Percentiles rank a stretch among this genome's conserved stretches.
phyloP scores from a whole-genome alignment of 1,284 basidiomycete genomes.

The Hypsizygus ulmarius region DNA sequence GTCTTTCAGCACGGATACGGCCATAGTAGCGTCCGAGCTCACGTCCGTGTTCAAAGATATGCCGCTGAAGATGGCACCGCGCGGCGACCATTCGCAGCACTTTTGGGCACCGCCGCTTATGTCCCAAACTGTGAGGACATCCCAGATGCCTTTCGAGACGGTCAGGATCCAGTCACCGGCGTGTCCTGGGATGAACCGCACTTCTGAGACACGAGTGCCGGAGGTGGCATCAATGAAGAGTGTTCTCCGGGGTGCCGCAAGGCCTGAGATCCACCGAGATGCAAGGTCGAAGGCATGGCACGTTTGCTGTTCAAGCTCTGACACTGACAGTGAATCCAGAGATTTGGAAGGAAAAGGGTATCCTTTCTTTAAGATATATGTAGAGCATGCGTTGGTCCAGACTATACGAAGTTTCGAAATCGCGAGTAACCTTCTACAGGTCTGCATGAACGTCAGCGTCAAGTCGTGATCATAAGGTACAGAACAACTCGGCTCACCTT shows the following conservation, averaged over 20 bases:
- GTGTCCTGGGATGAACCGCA: conserved; percentile 48
- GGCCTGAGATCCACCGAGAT: conserved; percentile 41
- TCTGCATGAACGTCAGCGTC: conserved; percentile 36
- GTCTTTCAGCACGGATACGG: conserved; percentile 42
- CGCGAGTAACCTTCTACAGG: conserved; percentile 42
- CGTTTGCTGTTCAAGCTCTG: conserved; percentile 44
- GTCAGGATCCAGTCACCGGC: conserved; percentile 46
- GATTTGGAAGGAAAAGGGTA: conserved; percentile 45
- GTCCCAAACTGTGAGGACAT: conserved; percentile 51
- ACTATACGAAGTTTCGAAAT: conserved; percentile 47
- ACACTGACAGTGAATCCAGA: conserved; percentile 30
- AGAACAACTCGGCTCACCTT: conserved; percentile 35
- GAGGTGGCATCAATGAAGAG: conserved; percentile 26
- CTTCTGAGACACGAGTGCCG: conserved; percentile 44
- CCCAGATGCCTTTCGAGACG: conserved; percentile 59
- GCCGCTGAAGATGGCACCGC: conserved; percentile 48
- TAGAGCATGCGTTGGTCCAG: conserved; percentile 51
- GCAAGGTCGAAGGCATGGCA: conserved; percentile 43
- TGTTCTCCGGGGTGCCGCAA: conserved; percentile 13
- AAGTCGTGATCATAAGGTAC: background rate
- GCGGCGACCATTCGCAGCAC: conserved; percentile 50
- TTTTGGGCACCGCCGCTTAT: conserved; percentile 26
- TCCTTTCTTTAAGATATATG: conserved; percentile 40
- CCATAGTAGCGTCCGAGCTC: conserved; percentile 43
- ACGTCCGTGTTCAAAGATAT: conserved; percentile 47